A percentile compares a stretch with the other conserved stretches of the same genome.
Evolutionary conservation across 2,329 filamentous ascomycete genomes (phyloP).

Genomic region (Coniochaeta sp.): DNA sequence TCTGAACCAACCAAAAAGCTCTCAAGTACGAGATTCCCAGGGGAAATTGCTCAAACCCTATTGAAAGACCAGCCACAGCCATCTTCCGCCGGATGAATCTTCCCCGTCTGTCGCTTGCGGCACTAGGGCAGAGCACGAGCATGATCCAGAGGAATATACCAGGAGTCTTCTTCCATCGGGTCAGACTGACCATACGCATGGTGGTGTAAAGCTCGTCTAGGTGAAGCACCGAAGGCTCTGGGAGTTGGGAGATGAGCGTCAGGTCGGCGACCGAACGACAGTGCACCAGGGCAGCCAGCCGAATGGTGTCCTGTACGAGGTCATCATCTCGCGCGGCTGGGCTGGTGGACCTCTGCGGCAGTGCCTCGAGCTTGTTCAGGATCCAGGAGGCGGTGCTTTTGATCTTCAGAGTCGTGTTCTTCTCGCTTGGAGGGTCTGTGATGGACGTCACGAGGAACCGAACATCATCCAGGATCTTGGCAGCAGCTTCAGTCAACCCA

Average conservation of each 20-base stretch:
- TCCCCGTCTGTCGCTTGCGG: constrained; percentile 15
- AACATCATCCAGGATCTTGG: background rate
- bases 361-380: constrained; percentile 1
- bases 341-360: background rate
- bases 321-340: constrained; percentile 3
- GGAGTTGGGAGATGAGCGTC: constrained; percentile 17
- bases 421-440: background rate
- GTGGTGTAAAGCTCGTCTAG: constrained; percentile 15
- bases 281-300: constrained; percentile 17
- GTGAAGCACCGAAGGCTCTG: constrained; percentile 5
- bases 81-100: constrained; percentile 21
- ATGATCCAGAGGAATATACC: constrained; percentile 23
- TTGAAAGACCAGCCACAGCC: constrained; percentile 17
- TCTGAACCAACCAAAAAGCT: constrained; percentile 19
- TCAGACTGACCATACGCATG: constrained; percentile 17
- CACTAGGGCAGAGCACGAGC: constrained; percentile 16
- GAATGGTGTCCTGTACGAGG: constrained; percentile 15
- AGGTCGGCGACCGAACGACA: constrained; percentile 15
- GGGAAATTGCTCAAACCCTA: constrained; percentile 19
- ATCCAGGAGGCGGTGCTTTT: background rate
- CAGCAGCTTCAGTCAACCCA: background rate
- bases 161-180: constrained; percentile 20
- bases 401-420: background rate
- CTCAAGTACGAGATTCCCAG: constrained; percentile 17
- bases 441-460: constrained; percentile 1